Conservation (phyloP, 257 asterid species). For the Striga asiatica region DNA sequence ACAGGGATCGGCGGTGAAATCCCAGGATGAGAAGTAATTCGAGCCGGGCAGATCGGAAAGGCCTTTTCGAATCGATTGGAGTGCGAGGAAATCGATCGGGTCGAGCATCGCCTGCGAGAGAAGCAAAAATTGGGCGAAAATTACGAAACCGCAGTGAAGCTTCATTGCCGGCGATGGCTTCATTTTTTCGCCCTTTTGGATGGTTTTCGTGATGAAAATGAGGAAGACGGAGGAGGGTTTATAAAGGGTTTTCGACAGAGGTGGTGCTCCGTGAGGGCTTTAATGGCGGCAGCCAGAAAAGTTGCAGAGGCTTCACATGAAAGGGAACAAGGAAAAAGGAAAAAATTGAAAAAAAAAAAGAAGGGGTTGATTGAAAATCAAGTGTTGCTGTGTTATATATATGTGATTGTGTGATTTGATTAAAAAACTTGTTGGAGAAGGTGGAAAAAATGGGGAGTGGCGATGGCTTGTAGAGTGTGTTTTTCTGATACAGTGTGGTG, state of each 20-base stretch:
- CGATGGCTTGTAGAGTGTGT: slow-evolving; percentile 19
- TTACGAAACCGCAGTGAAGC: slow-evolving; percentile 5
- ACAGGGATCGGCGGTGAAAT: slow-evolving; percentile 87
- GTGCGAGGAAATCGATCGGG: slow-evolving; percentile 80
- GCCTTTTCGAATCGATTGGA: slow-evolving; percentile 28
- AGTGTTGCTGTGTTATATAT: not conserved
- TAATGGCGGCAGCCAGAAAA: slow-evolving; percentile 41
- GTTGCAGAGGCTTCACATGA: slow-evolving; percentile 39
- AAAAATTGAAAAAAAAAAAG: not conserved
- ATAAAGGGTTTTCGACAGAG: slow-evolving; percentile 21
- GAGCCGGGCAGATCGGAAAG: slow-evolving; percentile 70
- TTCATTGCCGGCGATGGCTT: not conserved
- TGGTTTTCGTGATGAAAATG: not conserved
- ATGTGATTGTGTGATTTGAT: not conserved
- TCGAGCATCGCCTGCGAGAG: slow-evolving; percentile 41
- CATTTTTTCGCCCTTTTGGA: slow-evolving; percentile 11
- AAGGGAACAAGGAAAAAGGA: slow-evolving; percentile 26
- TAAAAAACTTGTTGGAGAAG: slow-evolving; percentile 43
- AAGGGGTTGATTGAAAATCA: not conserved
- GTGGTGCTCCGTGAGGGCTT: slow-evolving; percentile 51
- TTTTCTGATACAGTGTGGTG: not conserved
- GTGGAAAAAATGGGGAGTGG: slow-evolving; percentile 15
- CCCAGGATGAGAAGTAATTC: slow-evolving; percentile 68
- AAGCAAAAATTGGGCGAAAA: slow-evolving; percentile 14
- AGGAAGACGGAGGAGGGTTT: slow-evolving; percentile 14